phyloP scores from a whole-genome alignment of 2,329 filamentous ascomycete genomes.

The Clarireedia homoeocarpa region DNA sequence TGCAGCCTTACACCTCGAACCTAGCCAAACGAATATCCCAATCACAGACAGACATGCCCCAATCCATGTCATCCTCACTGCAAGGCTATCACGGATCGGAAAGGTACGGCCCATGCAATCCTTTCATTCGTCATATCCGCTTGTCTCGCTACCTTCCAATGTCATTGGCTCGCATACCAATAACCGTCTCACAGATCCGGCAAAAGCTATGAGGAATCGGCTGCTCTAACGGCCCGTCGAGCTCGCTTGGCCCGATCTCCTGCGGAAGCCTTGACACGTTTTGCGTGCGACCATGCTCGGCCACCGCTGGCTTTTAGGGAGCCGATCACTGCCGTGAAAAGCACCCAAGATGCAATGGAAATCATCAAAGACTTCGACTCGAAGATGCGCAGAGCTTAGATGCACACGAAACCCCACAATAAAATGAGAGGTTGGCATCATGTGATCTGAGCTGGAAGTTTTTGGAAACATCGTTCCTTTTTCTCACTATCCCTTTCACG shows the following conservation, averaged over 20 bases:
- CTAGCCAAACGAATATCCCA: not conserved
- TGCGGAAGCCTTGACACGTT: not conserved
- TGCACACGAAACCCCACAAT: not conserved
- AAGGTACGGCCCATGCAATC: not conserved
- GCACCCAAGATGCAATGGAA: not conserved
- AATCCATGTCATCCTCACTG: conserved; percentile 7
- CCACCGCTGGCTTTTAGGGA: conserved; percentile 2
- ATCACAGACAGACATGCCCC: not conserved
- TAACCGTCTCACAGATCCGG: not conserved
- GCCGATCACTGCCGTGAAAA: not conserved
- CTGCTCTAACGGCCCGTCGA: not conserved
- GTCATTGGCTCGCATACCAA: not conserved
- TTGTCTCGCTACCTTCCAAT: not conserved
- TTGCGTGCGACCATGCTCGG: not conserved
- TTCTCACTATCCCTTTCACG: no score
- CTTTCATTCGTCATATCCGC: not conserved
- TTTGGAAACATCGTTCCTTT: no score
- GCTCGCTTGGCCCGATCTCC: not conserved
- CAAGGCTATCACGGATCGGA: conserved; percentile 5
- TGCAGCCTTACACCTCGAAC: not conserved
- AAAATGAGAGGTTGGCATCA: not conserved
- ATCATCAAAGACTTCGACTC: not conserved
- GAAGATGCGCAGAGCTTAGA: not conserved
- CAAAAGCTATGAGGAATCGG: not conserved
- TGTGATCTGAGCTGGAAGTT: no score